phyloP scores from a whole-genome alignment of 148 eudicot species.

The Persicaria tinctoria region DNA sequence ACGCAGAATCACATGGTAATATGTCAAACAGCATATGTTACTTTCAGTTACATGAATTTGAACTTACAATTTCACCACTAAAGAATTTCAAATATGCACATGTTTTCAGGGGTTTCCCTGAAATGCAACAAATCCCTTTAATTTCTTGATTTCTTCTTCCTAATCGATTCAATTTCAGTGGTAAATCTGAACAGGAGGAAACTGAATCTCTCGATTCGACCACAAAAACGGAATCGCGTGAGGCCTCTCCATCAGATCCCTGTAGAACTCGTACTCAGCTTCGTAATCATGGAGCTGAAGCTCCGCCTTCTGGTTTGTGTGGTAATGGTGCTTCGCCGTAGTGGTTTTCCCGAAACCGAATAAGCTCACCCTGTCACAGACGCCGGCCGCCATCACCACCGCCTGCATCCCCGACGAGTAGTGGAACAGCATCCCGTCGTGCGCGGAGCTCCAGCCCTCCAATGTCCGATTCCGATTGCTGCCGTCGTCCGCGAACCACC shows the following conservation, averaged over 20 bases:
- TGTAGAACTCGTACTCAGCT: slow-evolving; percentile 79
- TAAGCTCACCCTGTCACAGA: slow-evolving; percentile 72
- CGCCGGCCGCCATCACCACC: slow-evolving; percentile 63
- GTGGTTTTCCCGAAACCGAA: slow-evolving; percentile 79
- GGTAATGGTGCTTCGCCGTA: slow-evolving; percentile 74
- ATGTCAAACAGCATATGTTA: too few relatives aligned
- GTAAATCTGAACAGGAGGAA: slow-evolving; percentile 64
- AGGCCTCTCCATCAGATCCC: slow-evolving; percentile 53
- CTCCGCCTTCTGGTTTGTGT: slow-evolving; percentile 79
- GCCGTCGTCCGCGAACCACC: slow-evolving; percentile 29
- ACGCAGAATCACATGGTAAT: too few relatives aligned
- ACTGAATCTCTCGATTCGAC: slow-evolving; percentile 23
- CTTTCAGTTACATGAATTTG: not conserved
- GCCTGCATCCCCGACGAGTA: slow-evolving; percentile 98
- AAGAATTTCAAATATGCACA: not conserved
- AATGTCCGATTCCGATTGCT: slow-evolving; percentile 24
- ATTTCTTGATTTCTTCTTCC: too few relatives aligned
- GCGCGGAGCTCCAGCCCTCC: slow-evolving; percentile 55
- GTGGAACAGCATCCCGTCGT: slow-evolving; percentile 69
- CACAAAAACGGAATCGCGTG: slow-evolving; percentile 47
- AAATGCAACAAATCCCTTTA: too few relatives aligned
- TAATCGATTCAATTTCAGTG: slow-evolving; percentile 21
- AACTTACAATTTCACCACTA: not conserved
- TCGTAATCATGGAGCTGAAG: slow-evolving; percentile 67
- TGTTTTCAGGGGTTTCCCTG: not conserved